These are phyloP conservation scores for Pseudogymnoascus sp. DNA, from an alignment of 2,329 filamentous ascomycete genomes.

Conservation along the genomic window DNA sequence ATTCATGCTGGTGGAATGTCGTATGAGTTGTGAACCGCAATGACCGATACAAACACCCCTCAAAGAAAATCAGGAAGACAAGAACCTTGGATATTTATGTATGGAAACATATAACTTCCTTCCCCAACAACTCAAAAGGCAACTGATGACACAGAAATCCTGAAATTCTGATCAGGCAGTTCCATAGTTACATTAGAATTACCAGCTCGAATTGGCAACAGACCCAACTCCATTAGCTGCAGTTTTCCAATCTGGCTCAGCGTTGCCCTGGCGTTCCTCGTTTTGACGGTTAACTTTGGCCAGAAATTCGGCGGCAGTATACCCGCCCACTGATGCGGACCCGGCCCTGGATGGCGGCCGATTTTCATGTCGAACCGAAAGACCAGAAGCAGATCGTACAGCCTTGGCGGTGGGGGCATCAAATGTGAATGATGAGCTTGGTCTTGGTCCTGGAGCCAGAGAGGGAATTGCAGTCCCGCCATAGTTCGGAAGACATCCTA, in stretches of 20 bases:
- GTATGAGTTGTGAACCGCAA: neutral
- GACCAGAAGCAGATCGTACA: neutral
- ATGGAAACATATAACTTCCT: neutral
- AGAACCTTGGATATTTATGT: neutral
- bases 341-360: neutral
- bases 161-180: neutral
- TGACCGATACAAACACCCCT: neutral
- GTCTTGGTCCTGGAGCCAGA: slow-evolving; percentile 19
- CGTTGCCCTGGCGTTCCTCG: neutral
- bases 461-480: slow-evolving; percentile 26
- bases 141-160: neutral
- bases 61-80: neutral
- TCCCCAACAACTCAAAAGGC: neutral
- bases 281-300: slow-evolving; percentile 3
- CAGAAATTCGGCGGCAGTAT: neutral
- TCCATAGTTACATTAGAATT: neutral
- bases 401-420: neutral
- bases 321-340: neutral
- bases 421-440: neutral
- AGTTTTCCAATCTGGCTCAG: neutral
- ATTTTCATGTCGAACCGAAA: neutral
- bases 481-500: slow-evolving; percentile 27
- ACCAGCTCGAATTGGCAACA: neutral
- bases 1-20: neutral
- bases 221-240: neutral